Evolutionary conservation across 441 rosid species (phyloP), one percentile per base, ranked within the genome.

Genomic region (Codiaeum variegatum): DNA sequence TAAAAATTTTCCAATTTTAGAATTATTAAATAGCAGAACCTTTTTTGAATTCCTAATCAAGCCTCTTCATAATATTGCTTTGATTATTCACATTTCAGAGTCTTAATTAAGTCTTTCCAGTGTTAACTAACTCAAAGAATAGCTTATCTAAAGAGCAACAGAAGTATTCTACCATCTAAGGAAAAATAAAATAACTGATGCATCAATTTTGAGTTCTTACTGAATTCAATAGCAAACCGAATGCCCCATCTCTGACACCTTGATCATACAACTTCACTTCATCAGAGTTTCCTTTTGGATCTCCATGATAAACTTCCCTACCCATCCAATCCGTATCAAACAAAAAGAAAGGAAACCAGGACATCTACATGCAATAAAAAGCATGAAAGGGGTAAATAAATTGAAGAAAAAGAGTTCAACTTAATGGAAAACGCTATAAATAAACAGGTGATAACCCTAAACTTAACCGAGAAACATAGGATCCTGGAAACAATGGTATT

Each of bases 281-380:
- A 73, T 76, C 56, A 56, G 85, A 64, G 78, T 73, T 82, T 72
- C 94, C 94, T n/a, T 82, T 90, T 21, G 99, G 98, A 87, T 95
- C 78, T 49, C 98, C 99, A 72, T 90, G 96, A 81, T 92, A 92
- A 62, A 95, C 96, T 85, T 95, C 98, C 81, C 96, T 88, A 54
- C 99, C 99, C 99, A 95, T 95, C 99, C 99, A 95, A 83, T 95
- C 98, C 38, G 96, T 91, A 84, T 95, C 98, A 68, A 92, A 94
- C 70, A 95, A 88, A 83, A 95, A 91, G 90, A 92, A 91, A 10
- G 98, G 99, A 80, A 95, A 95, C 98, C 97, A 92, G 64, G 98
- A 91, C 72, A 95, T 75, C 97, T 92, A 87, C 89, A 87, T 69
- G 75, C 58, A 80, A 63, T 59, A 15, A 68, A 72, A 52, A 67